Evolutionary conservation across 2,329 filamentous ascomycete species (phyloP), one percentile per base, ranked within the genome.

Genomic region (Exophiala mesophila): DNA sequence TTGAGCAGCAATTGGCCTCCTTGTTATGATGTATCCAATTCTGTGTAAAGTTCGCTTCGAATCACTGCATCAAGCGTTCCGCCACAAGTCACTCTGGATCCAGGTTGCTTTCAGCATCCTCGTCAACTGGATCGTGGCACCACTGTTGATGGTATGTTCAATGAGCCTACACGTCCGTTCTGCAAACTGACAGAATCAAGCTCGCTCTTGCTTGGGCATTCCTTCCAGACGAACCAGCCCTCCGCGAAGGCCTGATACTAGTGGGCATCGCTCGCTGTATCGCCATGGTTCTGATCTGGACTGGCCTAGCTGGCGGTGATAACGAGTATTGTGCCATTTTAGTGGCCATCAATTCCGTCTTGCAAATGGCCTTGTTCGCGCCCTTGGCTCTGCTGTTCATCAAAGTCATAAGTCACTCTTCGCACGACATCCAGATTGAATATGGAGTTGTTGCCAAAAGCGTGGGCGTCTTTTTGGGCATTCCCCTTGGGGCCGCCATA

Each of bases 1-100:
- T 44, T 19, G 18, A 7, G 6, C 31, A 85, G 85, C 86, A 1
- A 68, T 92, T 35, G 87, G 88, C 0, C 67, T 94, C 1, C 72
- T 94, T 1, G 80, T 92, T 29, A 94, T 94, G 87, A 94, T 94
- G 86, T 94, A 92, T 57, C 88, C 87, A 0, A 94, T 94, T 47
- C 69, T 94, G 1, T 94, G 86, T 72, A 92, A 90, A 62, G 83
- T 94, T 4, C 78, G 78, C 24, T 92, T 80, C 62, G 87, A 94
- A 61, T 76, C 77, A 0, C 66, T 94, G 9, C 85, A 88, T 60
- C 66, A 75, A 2, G 67, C 87, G 3, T 74, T 92, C 45, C 61
- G 67, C 2, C 70, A 78, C 2, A 70, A 71, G 2, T 68, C 70
- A 1, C 67, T 92, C 3, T 94, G 85, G 87, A 77, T 78, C 36